Evolutionary conservation across 129 eudicot species (phyloP), one percentile per base, ranked within the genome.

Genomic region (Flaveria trinervia): DNA sequence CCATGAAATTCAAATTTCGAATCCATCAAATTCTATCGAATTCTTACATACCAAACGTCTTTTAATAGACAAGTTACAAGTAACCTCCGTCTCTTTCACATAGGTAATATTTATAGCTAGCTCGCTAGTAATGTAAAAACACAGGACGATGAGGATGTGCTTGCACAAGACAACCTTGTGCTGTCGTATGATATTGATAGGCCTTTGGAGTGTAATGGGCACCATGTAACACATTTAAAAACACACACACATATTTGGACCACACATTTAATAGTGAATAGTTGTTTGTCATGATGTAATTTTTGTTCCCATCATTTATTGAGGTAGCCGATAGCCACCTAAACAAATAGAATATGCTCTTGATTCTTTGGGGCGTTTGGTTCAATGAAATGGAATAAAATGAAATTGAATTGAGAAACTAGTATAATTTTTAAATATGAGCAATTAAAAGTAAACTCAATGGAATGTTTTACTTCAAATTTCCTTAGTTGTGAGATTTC

Each of bases 251-350:
- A 44, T 48, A 26, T 7, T 46, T 60, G 77, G 73, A 72, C 83
- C 83, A 36, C 83, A 79, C 10, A 79, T 71, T 79, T 71, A 16
- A 60, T 48, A 33, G 65, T 68, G 77, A 70, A 30, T 59, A 71
- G 61, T 48, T 71, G 71, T 59, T 46, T 59, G 9, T 48, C 72
- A 79, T 62, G 83, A 41, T 71, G 68, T 3, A 61, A 61, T 5
- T 26, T 14, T 61, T 61, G 18, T 25, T 4, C 36, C 6, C 43
- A 23, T n/a, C 41, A 61, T 26, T 13, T 5, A 13, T 22, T 61
- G 43, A 61, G 39, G 13, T 5, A 25, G 43, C n/a, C 18, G 17
- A 13, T 26, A 14, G 17, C 17, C 68, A 61, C 68, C 68, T 25
- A 18, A 61, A 61, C 9, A n/a, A 49, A 36, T 22, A 23, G 65